These are phyloP conservation scores for Magnolia officinalis DNA, from an alignment of 164 flowering plant genomes.

Conservation along the genomic window DNA sequence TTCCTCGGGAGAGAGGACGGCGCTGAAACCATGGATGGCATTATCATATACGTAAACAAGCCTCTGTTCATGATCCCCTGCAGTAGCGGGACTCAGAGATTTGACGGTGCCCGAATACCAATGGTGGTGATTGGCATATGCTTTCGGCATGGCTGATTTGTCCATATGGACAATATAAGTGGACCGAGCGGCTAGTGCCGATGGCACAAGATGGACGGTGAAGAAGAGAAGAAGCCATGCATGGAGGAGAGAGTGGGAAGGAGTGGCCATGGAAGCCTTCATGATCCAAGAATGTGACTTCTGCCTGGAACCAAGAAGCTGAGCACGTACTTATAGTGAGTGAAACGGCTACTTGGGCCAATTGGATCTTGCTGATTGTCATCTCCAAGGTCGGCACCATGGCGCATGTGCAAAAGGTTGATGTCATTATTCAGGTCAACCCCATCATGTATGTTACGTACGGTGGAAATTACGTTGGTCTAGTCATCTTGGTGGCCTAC, in stretches of 20 bases:
- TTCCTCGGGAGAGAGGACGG: constrained; percentile 5
- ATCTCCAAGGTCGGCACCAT: too few relatives aligned
- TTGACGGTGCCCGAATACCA: constrained; percentile 41
- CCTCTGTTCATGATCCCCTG: not conserved
- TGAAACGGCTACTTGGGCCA: too few relatives aligned
- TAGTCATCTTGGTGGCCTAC: too few relatives aligned
- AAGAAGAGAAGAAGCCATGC: constrained; percentile 17
- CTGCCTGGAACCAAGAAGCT: too few relatives aligned
- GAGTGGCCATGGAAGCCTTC: constrained; percentile 9
- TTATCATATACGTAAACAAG: constrained; percentile 11
- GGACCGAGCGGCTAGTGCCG: constrained; percentile 10
- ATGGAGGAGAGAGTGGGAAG: constrained; percentile 1
- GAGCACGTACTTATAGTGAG: too few relatives aligned
- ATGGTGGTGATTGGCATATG: constrained; percentile 31
- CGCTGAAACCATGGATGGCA: constrained; percentile 21
- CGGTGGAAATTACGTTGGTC: too few relatives aligned
- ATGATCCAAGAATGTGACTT: not conserved
- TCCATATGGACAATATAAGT: constrained; percentile 60
- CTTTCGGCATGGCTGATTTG: constrained; percentile 45
- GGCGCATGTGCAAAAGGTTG: too few relatives aligned
- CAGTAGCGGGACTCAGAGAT: constrained; percentile 18
- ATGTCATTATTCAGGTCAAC: too few relatives aligned
- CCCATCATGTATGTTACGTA: too few relatives aligned
- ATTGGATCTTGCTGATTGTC: too few relatives aligned
- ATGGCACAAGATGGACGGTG: not conserved